These are phyloP conservation scores for Ustilago bromivora DNA, from an alignment of 1,284 basidiomycete species.

Conservation along the genomic window DNA sequence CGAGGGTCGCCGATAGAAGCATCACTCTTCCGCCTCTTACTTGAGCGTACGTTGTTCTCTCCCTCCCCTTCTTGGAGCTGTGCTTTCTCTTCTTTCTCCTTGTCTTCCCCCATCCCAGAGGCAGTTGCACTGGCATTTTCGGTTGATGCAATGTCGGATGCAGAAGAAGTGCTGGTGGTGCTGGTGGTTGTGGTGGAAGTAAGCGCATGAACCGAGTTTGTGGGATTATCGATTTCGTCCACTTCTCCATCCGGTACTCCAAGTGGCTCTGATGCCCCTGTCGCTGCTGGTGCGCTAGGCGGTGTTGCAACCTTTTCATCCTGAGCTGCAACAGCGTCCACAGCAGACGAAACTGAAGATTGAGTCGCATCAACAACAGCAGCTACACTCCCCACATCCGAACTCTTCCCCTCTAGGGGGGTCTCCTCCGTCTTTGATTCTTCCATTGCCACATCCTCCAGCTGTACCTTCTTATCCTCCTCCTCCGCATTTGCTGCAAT, in stretches of 20 bases:
- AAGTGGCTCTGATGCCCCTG: slow-evolving; percentile 17
- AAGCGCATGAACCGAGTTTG: slow-evolving; percentile 19
- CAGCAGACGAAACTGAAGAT: not conserved
- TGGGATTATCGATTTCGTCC: slow-evolving; percentile 47
- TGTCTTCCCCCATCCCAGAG: not conserved
- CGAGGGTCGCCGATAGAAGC: slow-evolving; percentile 21
- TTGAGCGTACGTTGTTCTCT: slow-evolving; percentile 2
- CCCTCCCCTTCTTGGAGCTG: slow-evolving; percentile 3
- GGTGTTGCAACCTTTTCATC: not conserved
- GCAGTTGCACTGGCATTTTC: not conserved
- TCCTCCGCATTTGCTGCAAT: not conserved
- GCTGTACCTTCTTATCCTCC: not conserved
- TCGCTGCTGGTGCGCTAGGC: not conserved
- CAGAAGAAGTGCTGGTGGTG: not conserved
- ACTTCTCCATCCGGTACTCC: slow-evolving; percentile 38
- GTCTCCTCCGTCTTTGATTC: not conserved
- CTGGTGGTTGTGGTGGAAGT: slow-evolving; percentile 29
- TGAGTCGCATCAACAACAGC: slow-evolving; percentile 13
- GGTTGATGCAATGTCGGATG: no score
- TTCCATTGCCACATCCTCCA: not conserved
- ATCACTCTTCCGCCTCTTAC: slow-evolving; percentile 28
- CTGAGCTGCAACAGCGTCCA: not conserved
- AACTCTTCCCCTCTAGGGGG: not conserved
- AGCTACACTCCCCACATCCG: not conserved
- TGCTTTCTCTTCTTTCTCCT: not conserved